A percentile compares a stretch with the other conserved stretches of the same genome.
Conservation (phyloP, 23 red algal genomes). For the Gracilaria domingensis region DNA sequence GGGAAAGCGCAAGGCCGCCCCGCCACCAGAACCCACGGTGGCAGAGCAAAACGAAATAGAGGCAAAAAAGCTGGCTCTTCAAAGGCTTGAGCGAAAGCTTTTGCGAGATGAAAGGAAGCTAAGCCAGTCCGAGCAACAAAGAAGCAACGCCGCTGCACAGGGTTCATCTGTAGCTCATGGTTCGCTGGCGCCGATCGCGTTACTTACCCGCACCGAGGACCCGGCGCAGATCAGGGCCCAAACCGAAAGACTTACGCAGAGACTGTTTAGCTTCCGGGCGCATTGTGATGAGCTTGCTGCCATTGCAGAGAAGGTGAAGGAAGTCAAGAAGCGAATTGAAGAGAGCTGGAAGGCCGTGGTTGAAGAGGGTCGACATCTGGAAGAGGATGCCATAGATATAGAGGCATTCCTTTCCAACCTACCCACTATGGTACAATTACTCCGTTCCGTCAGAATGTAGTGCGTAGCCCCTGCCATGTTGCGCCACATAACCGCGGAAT, state of each 20-base stretch:
- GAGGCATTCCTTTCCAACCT: conserved; percentile 1
- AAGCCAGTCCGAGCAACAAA: not conserved
- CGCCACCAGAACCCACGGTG: not conserved
- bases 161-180: not conserved
- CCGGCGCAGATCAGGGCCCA: not conserved
- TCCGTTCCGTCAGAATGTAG: conserved; percentile 27
- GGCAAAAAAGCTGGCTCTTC: not conserved
- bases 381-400: conserved; percentile 13
- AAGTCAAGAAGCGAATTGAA: not conserved
- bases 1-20: conserved; percentile 5
- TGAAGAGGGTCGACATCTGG: not conserved
- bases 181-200: not conserved
- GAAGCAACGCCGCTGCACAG: not conserved
- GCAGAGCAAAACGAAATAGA: not conserved
- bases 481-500: too few relatives aligned
- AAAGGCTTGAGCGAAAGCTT: conserved; percentile 6
- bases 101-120: conserved; percentile 1
- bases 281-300: not conserved
- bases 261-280: not conserved
- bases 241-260: not conserved
- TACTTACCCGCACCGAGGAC: not conserved
- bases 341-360: conserved; percentile 7
- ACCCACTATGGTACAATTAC: not conserved
- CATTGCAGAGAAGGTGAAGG: not conserved
- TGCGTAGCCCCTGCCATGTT: not conserved